Conservation (phyloP, 768 basidiomycete genomes). For the Pulveroboletus sp. region DNA sequence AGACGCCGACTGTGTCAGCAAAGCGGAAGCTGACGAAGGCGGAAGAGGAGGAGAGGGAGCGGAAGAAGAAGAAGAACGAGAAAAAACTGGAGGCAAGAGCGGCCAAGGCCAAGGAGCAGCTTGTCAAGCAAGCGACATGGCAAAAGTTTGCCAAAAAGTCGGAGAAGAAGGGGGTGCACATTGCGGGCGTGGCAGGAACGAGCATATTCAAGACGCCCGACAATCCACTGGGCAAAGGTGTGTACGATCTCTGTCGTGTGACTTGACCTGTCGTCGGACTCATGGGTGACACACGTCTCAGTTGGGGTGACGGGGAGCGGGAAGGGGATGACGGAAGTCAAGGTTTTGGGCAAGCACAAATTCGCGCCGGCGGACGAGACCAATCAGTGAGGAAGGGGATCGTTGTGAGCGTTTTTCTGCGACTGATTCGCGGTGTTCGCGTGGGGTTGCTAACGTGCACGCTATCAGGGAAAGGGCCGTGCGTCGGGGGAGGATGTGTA, state of each 20-base stretch:
- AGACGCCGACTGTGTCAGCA: constrained; percentile 36
- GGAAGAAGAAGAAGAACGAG: constrained; percentile 93
- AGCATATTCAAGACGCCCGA: constrained; percentile 95
- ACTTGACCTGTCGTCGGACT: constrained; percentile 4
- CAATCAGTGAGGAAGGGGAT: constrained; percentile 19
- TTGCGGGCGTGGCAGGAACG: constrained; percentile 82
- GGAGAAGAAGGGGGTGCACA: constrained; percentile 88
- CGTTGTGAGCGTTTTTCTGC: constrained; percentile 3
- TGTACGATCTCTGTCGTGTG: constrained; percentile 27
- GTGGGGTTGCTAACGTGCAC: too few species aligned
- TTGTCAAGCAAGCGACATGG: constrained; percentile 79
- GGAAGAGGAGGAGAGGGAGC: constrained; percentile 84
- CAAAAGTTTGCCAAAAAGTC: constrained; percentile 95
- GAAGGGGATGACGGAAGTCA: constrained; percentile 80
- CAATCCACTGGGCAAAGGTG: constrained; percentile 82
- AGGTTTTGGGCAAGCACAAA: constrained; percentile 69
- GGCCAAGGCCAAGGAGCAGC: constrained; percentile 85
- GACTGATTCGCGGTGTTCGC: too few species aligned
- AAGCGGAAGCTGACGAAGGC: constrained; percentile 77
- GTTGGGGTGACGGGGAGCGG: constrained; percentile 92
- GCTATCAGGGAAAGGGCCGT: constrained; percentile 1
- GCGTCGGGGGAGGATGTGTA: constrained; percentile 21
- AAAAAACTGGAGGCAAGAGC: constrained; percentile 83
- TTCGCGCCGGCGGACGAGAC: constrained; percentile 52
- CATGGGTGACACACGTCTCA: constrained; percentile 28